Percentiles rank a stretch among this genome's conserved stretches.
Evolutionary conservation across 1,284 basidiomycete species (phyloP).

Genomic region (Blastosporella zonata): DNA sequence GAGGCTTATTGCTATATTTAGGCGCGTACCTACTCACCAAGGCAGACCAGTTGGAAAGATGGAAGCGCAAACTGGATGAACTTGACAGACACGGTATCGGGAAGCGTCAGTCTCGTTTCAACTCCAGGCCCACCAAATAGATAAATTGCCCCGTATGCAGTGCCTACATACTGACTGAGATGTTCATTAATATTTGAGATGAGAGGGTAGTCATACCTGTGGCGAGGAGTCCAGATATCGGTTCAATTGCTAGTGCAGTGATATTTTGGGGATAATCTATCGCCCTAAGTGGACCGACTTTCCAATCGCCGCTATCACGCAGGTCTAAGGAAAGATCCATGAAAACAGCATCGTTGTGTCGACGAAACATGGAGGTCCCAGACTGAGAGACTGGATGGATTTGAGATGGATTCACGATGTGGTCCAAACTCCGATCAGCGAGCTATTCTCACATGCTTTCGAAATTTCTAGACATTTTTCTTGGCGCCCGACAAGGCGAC

Average conservation of each 20-base stretch:
- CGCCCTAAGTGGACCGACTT: slow-evolving; percentile 43
- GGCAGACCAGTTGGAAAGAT: slow-evolving; percentile 55
- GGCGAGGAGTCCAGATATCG: slow-evolving; percentile 71
- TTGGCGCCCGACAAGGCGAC: no score
- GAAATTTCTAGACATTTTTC: no score
- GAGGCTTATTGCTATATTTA: background rate
- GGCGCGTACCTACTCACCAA: slow-evolving; percentile 54
- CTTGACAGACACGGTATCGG: slow-evolving; percentile 50
- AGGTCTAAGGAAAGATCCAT: slow-evolving; percentile 56
- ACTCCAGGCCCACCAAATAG: slow-evolving; percentile 69
- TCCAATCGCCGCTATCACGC: slow-evolving; percentile 57
- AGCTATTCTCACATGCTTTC: no score
- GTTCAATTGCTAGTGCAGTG: slow-evolving; percentile 65
- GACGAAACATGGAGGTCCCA: slow-evolving; percentile 34
- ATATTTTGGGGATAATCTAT: slow-evolving; percentile 56
- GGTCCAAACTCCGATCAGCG: no score
- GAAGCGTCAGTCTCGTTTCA: slow-evolving; percentile 48
- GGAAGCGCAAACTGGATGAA: slow-evolving; percentile 63
- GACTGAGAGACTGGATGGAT: background rate
- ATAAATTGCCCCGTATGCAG: slow-evolving; percentile 51
- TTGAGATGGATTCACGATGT: background rate
- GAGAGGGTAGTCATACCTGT: slow-evolving; percentile 42
- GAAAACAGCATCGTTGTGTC: slow-evolving; percentile 31
- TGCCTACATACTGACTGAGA: slow-evolving; percentile 44
- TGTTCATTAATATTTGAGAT: background rate